phyloP scores from a whole-genome alignment of 345 rosid genomes.

The Microthlaspi erraticum region DNA sequence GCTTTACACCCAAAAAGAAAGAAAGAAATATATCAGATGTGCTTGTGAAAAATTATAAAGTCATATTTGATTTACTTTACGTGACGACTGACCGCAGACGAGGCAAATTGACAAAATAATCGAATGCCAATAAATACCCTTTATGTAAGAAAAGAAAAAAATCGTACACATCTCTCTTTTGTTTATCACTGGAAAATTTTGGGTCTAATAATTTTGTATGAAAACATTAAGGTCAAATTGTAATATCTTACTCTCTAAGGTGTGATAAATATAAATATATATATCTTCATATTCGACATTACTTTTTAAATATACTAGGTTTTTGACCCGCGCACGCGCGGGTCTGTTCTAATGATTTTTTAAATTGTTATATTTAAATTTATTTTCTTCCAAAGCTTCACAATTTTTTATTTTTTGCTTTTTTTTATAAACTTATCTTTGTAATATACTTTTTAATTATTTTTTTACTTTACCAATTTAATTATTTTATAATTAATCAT shows the following conservation, averaged over 20 bases:
- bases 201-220: not conserved
- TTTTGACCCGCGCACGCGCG: too few species aligned
- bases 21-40: not conserved
- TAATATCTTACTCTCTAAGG: not conserved
- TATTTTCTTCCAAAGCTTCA: too few species aligned
- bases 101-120: not conserved
- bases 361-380: too few species aligned
- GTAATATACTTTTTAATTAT: too few species aligned
- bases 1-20: not conserved
- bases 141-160: not conserved
- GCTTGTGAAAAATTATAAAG: not conserved
- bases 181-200: not conserved
- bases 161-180: not conserved
- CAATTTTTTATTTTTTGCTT: too few species aligned
- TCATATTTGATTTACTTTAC: not conserved
- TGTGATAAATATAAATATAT: not conserved
- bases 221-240: not conserved
- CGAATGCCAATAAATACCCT: not conserved
- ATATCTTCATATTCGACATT: too few species aligned
- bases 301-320: too few species aligned
- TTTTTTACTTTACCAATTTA: too few species aligned
- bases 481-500: too few species aligned
- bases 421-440: too few species aligned
- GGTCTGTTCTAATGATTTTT: too few species aligned
- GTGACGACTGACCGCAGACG: not conserved